A percentile compares a stretch with the other conserved stretches of the same genome.
These are phyloP conservation scores for Leptographium wingfieldii DNA, from an alignment of 2,329 filamentous ascomycete genomes.

Conservation along the genomic window DNA sequence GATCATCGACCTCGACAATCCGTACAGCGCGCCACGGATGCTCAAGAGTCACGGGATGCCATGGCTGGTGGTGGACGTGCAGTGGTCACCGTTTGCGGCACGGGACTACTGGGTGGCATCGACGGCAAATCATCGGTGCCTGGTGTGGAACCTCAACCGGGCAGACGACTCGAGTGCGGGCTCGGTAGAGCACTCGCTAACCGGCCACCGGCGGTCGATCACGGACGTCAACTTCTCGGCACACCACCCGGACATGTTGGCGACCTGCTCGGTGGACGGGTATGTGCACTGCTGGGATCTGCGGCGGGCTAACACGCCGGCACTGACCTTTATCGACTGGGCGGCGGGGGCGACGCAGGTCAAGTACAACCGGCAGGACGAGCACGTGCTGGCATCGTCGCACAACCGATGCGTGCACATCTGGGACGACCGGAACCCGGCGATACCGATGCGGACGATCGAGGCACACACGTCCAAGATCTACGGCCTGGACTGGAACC, in stretches of 20 bases:
- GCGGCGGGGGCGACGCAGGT: slow-evolving; percentile 89
- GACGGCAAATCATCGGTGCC: slow-evolving; percentile 84
- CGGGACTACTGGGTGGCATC: slow-evolving; percentile 90
- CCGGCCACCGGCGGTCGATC: slow-evolving; percentile 73
- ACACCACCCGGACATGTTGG: slow-evolving; percentile 77
- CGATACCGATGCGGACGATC: slow-evolving; percentile 69
- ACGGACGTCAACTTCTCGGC: slow-evolving; percentile 96
- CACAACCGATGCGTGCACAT: slow-evolving; percentile 81
- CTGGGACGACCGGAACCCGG: slow-evolving; percentile 77
- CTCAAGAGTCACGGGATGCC: slow-evolving; percentile 70
- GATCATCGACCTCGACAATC: slow-evolving; percentile 84
- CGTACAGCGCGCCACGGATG: slow-evolving; percentile 74
- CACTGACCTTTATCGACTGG: slow-evolving; percentile 80
- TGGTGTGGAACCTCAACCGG: slow-evolving; percentile 85
- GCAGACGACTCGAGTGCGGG: slow-evolving; percentile 57
- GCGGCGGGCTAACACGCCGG: slow-evolving; percentile 58
- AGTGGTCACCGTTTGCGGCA: slow-evolving; percentile 88
- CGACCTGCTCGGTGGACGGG: slow-evolving; percentile 85
- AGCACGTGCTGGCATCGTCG: slow-evolving; percentile 78
- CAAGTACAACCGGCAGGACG: slow-evolving; percentile 82
- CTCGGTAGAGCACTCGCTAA: slow-evolving; percentile 74
- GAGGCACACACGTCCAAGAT: slow-evolving; percentile 86
- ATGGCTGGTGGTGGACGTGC: slow-evolving; percentile 93
- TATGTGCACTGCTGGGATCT: slow-evolving; percentile 92
- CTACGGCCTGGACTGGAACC: slow-evolving; percentile 91